Evolutionary conservation across 371 early-diverging fungal genomes (phyloP), one percentile per base, ranked within the genome.

Genomic region (Mortierella sp.): DNA sequence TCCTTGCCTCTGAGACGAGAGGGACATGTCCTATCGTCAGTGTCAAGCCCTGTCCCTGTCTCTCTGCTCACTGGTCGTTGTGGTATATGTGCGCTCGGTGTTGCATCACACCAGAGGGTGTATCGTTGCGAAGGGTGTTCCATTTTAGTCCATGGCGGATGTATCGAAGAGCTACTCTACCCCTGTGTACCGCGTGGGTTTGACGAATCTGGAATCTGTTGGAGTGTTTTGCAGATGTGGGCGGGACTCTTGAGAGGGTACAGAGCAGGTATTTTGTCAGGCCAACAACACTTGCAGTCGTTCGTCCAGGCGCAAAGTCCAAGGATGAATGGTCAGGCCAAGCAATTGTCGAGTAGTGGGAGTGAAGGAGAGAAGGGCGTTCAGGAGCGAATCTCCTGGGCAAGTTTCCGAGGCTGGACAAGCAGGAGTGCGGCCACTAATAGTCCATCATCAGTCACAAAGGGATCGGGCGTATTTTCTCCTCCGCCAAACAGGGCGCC

Each of bases 181-280:
- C 89, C 91, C 11, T 93, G 93, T 76, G 86, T 91, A 26, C 92
- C 93, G 31, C 88, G 89, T 16, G 91, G 92, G 50, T 96, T 95
- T 81, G 91, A 95, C 75, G 96, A 96, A 76, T 81, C 89, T 37
- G 94, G 93, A 69, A 91, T 96, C 37, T 92, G 92, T 69, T 89
- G 90, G 70, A 90, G 93, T 9, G 95, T 96, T 50, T 83, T 96
- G 70, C 93, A 94, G 74, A 91, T 95, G 86, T 96, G 95, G 89
- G 94, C 95, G 4, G 94, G 96, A 0, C 87, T 96, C 24, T 82
- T 96, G 69, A 94, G 92, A 76, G 90, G 93, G 71, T 96, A 96
- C 82, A 88, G 96, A 54, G 69, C 90, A 14, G 92, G 91, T 0
- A 89, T 92, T 75, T 76, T 88, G 44, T 88, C 89, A 50, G 86